Percentiles rank a stretch among this genome's conserved stretches.
Evolutionary conservation across 306 rosid species (phyloP).

Genomic region (Vigna hirtella): DNA sequence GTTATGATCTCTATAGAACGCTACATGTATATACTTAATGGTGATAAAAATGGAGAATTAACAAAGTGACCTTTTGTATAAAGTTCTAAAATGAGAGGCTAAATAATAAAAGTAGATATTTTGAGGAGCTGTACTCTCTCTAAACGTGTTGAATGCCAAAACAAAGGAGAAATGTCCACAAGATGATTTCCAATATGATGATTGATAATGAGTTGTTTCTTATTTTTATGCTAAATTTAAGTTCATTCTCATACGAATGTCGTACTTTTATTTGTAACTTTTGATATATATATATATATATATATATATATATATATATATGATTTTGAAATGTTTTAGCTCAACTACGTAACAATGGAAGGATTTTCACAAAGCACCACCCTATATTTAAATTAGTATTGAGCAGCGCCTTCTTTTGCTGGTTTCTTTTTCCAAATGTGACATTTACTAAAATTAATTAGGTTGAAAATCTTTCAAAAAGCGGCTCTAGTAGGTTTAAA

Average conservation of each 20-base stretch:
- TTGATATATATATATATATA: not conserved
- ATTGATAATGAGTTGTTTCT: not conserved
- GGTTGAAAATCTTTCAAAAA: constrained; percentile 24
- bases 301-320: too few relatives aligned
- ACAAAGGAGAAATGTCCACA: not conserved
- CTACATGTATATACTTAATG: not conserved
- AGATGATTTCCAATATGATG: not conserved
- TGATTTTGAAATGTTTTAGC: not conserved
- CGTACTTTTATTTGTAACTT: not conserved
- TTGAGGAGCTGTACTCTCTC: not conserved
- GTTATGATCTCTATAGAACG: not conserved
- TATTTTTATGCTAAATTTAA: not conserved
- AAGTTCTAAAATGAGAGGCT: too few relatives aligned
- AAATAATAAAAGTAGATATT: too few relatives aligned
- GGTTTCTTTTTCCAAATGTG: constrained; percentile 11
- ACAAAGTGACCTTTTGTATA: too few relatives aligned
- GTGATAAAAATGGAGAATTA: not conserved
- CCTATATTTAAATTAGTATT: constrained; percentile 31
- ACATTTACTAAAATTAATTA: constrained; percentile 50
- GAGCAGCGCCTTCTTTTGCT: constrained; percentile 17
- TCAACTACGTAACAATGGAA: not conserved
- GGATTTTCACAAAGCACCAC: not conserved
- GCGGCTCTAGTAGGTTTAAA: constrained; percentile 22
- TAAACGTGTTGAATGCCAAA: too few relatives aligned
- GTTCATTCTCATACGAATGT: not conserved